Evolutionary conservation across 768 basidiomycete genomes (phyloP).

Genomic region (Kwoniella heveanensis): DNA sequence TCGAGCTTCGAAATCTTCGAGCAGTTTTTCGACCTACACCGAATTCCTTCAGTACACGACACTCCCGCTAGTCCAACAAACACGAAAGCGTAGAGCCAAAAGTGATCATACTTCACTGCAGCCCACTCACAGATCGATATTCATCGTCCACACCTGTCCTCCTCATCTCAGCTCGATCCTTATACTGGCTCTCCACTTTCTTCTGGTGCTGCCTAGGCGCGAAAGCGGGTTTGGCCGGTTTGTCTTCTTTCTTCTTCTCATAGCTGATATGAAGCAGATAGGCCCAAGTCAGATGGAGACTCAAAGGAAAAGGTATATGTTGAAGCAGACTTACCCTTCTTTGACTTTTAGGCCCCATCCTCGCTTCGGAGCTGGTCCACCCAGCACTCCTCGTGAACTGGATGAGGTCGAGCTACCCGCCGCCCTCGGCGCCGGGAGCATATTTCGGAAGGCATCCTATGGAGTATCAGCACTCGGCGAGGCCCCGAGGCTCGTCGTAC

Average conservation of each 20-base stretch:
- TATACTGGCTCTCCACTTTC: constrained; percentile 43
- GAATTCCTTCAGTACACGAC: constrained; percentile 5
- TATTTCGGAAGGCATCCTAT: constrained; percentile 32
- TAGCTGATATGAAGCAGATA: not conserved
- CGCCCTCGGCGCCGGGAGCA: constrained; percentile 26
- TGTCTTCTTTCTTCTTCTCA: constrained; percentile 25
- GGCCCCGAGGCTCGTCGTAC: not conserved
- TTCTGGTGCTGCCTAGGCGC: constrained; percentile 45
- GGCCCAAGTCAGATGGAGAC: not conserved
- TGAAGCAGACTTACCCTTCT: constrained; percentile 17
- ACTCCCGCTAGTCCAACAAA: no score
- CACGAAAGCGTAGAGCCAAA: not conserved
- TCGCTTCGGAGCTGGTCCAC: constrained; percentile 23
- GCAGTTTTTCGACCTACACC: constrained; percentile 71
- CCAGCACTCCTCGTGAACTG: constrained; percentile 9
- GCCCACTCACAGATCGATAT: constrained; percentile 37
- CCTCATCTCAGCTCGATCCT: constrained; percentile 54
- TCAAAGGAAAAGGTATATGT: not conserved
- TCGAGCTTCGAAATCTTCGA: constrained; percentile 77
- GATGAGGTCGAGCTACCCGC: constrained; percentile 4
- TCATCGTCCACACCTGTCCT: constrained; percentile 52
- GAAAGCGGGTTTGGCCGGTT: constrained; percentile 29
- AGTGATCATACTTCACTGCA: not conserved
- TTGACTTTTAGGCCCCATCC: constrained; percentile 20
- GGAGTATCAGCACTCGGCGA: not conserved